Evolutionary conservation across 768 basidiomycete species (phyloP).

Genomic region (Mycena maculata): DNA sequence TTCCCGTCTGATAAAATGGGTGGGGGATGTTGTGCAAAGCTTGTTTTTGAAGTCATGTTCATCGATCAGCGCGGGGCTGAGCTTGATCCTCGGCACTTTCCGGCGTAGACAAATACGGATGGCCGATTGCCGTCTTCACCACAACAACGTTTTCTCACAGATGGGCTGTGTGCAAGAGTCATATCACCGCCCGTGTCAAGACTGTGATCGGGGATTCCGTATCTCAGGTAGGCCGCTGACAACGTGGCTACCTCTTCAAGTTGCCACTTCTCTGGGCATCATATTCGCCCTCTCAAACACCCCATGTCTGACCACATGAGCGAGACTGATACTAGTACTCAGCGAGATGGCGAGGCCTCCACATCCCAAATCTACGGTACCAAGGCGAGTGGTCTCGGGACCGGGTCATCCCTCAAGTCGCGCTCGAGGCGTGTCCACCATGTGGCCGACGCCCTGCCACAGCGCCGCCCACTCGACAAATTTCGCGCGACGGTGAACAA

Average conservation of each 20-base stretch:
- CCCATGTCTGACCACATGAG: slow-evolving; percentile 26
- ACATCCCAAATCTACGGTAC: slow-evolving; percentile 26
- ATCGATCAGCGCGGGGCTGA: too few relatives aligned
- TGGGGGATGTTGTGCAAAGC: slow-evolving; percentile 7
- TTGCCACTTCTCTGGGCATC: too few relatives aligned
- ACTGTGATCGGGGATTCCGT: too few relatives aligned
- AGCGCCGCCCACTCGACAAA: slow-evolving; percentile 44
- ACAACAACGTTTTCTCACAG: too few relatives aligned
- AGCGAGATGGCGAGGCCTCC: slow-evolving; percentile 3
- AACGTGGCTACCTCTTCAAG: too few relatives aligned
- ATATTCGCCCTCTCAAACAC: too few relatives aligned
- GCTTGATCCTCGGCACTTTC: too few relatives aligned
- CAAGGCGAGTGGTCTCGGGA: background rate
- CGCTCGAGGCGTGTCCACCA: slow-evolving; percentile 27
- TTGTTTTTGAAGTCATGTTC: slow-evolving; percentile 24
- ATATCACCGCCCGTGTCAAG: too few relatives aligned
- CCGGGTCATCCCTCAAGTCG: slow-evolving; percentile 14
- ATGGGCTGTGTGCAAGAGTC: too few relatives aligned
- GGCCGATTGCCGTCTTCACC: too few relatives aligned
- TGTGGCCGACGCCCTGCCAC: background rate
- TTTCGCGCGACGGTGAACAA: slow-evolving; percentile 56
- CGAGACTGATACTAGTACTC: background rate
- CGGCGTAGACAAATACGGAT: too few relatives aligned
- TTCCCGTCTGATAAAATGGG: background rate
- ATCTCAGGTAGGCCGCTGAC: too few relatives aligned